These are phyloP conservation scores for Pochonia chlamydosporia DNA, from an alignment of 2,329 filamentous ascomycete genomes.

Conservation along the genomic window DNA sequence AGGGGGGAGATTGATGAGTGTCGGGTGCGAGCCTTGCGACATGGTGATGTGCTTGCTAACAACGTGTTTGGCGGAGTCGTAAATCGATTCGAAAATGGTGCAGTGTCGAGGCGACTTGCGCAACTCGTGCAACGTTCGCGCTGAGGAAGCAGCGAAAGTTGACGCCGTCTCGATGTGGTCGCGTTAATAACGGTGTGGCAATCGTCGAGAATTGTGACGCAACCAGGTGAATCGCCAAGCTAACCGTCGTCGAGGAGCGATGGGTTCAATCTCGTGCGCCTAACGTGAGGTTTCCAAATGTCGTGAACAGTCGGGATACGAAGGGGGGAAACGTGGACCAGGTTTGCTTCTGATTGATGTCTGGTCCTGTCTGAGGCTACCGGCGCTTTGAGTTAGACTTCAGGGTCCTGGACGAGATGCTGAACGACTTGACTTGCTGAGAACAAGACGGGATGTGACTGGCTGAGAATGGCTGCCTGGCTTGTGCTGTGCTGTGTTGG, in stretches of 20 bases:
- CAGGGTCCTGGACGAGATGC: not conserved
- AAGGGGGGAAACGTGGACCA: not conserved
- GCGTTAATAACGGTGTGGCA: not conserved
- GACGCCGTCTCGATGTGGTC: not conserved
- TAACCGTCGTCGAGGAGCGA: not conserved
- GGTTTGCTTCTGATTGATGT: not conserved
- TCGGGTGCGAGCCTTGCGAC: conserved; percentile 47
- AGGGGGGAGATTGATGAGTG: conserved; percentile 77
- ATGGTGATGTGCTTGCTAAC: conserved; percentile 15
- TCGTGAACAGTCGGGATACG: not conserved
- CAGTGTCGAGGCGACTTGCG: not conserved
- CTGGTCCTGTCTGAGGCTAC: too few species aligned
- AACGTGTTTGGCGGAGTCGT: not conserved
- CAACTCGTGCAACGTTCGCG: not conserved
- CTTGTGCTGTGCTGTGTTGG: not conserved
- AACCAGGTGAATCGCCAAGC: too few species aligned
- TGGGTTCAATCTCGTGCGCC: not conserved
- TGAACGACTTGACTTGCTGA: not conserved
- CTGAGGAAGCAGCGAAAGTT: not conserved
- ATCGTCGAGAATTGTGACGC: not conserved
- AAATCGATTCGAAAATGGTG: not conserved
- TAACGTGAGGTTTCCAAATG: not conserved
- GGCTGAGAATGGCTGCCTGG: not conserved
- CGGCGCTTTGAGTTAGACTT: too few species aligned
- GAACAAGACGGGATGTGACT: not conserved